Conservation (phyloP, 2,329 filamentous ascomycete species). For the Alternaria rosae region DNA sequence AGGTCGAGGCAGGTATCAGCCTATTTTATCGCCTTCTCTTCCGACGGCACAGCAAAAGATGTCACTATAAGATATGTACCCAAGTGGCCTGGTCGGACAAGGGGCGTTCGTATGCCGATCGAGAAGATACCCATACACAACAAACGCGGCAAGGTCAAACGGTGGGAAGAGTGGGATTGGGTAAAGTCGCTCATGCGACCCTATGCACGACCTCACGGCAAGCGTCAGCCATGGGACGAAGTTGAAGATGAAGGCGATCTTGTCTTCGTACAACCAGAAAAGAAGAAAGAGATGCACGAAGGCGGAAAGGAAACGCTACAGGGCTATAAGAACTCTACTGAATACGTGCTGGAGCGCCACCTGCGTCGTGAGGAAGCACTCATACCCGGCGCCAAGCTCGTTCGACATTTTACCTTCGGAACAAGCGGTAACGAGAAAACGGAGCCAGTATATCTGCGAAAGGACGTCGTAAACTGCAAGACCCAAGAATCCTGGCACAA, state of each 20-base stretch:
- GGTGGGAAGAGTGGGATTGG: constrained; percentile 85
- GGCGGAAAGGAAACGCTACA: constrained; percentile 80
- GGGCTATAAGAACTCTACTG: constrained; percentile 84
- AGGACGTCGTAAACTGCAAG: constrained; percentile 84
- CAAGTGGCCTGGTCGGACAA: constrained; percentile 86
- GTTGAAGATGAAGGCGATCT: constrained; percentile 81
- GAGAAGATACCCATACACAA: constrained; percentile 85
- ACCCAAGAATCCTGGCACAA: constrained; percentile 98
- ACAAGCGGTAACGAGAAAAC: constrained; percentile 77
- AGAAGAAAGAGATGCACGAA: constrained; percentile 70
- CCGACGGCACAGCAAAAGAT: constrained; percentile 90
- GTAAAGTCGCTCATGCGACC: constrained; percentile 80
- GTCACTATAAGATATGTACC: constrained; percentile 91
- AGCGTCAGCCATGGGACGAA: constrained; percentile 75
- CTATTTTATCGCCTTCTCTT: constrained; percentile 83
- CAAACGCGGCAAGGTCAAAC: constrained; percentile 76
- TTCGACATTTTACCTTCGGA: constrained; percentile 76
- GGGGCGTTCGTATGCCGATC: constrained; percentile 77
- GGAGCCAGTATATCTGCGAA: constrained; percentile 81
- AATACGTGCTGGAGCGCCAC: constrained; percentile 86
- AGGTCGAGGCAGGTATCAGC: constrained; percentile 88
- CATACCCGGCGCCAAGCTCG: constrained; percentile 69
- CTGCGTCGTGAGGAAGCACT: constrained; percentile 92
- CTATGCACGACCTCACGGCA: constrained; percentile 65
- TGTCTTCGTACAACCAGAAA: constrained; percentile 70